Base-by-base conservation (phyloP, 2,329 filamentous ascomycete genomes). In the Hirsutella minnesotensis region DNA sequence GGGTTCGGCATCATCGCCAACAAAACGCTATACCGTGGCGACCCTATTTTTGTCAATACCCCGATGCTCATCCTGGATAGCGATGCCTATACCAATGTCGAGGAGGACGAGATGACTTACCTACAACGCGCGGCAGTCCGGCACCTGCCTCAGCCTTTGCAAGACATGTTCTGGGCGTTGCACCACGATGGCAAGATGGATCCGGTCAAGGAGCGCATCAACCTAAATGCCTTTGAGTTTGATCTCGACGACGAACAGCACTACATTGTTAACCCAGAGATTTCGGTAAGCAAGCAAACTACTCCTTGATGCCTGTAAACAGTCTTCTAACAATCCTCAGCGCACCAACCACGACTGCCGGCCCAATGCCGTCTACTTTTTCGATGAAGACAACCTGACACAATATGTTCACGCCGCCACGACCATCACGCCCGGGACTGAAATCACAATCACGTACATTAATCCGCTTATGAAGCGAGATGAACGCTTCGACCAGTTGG, bases 341-440 rank as follows among this genome's bases (percentile, higher is more conserved):
- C 66, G 19, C 56, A 53, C 67, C 48, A 69, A 69, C 53, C 66
- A 69, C 51, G 64, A 68, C 52, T 69, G 66, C 48, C 60, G 65
- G 2, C 62, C 66, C 24, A 68, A 68, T 46, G 59, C 63, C 24
- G 65, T 64, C 49, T 68, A 68, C 54, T 60, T 57, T 47, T 66
- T 65, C 45, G 62, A 67, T 47, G 51, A 56, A 33, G 44, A 53
- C 3, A 61, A 60, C 2, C 54, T 68, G 31, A 58, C 60, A 3
- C 65, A 68, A 44, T 56, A 60, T 44, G 54, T 65, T 31, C 57
- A 62, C 39, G 67, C 64, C 29, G 52, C 60, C 10, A 58, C 64
- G 1, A 58, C 61, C 43, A 68, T 69, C 46, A 36, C 44, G 3
- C 56, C 63, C 0, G 66, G 66, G 24, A 65, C 67, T 46, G 66